Percentiles rank a stretch among this genome's conserved stretches.
These are phyloP conservation scores for Dothidotthia symphoricarpi DNA, from an alignment of 2,329 filamentous ascomycete genomes.

Conservation along the genomic window DNA sequence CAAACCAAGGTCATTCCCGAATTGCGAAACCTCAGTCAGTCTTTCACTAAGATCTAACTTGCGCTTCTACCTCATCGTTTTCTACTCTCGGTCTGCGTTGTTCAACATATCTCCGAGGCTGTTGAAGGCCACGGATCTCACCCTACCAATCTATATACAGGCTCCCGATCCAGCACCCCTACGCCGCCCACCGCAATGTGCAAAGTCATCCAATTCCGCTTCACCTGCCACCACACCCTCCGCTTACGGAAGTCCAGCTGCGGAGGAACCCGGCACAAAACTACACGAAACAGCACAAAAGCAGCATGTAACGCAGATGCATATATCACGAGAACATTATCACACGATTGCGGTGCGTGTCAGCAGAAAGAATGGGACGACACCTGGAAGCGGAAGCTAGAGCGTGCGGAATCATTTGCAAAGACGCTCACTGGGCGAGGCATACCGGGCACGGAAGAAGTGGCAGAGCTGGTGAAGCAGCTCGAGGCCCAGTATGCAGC, in stretches of 20 bases:
- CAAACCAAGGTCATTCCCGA: too few species aligned
- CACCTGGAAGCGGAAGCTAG: slow-evolving; percentile 14
- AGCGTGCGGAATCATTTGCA: slow-evolving; percentile 14
- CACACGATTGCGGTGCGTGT: slow-evolving; percentile 22
- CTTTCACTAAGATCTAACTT: too few species aligned
- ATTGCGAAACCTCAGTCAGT: too few species aligned
- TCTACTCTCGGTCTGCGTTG: too few species aligned
- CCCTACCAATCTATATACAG: too few species aligned
- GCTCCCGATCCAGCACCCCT: too few species aligned
- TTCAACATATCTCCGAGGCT: too few species aligned
- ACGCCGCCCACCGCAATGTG: slow-evolving; percentile 36
- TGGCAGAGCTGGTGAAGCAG: slow-evolving; percentile 9
- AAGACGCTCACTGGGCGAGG: slow-evolving; percentile 2
- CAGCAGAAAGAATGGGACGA: slow-evolving; percentile 19
- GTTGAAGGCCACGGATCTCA: too few species aligned
- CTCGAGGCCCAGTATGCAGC: slow-evolving; percentile 10
- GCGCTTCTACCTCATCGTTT: too few species aligned
- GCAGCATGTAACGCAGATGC: slow-evolving; percentile 29
- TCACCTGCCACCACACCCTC: slow-evolving; percentile 35
- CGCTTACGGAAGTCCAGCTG: slow-evolving; percentile 34
- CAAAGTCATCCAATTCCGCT: slow-evolving; percentile 34
- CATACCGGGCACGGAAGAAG: slow-evolving; percentile 4
- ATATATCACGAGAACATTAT: slow-evolving; percentile 20
- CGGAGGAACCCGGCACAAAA: slow-evolving; percentile 32
- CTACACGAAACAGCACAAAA: slow-evolving; percentile 4